Conservation (phyloP, 202 grass and related monocot genomes). For the Schoenoplectus triqueter region DNA sequence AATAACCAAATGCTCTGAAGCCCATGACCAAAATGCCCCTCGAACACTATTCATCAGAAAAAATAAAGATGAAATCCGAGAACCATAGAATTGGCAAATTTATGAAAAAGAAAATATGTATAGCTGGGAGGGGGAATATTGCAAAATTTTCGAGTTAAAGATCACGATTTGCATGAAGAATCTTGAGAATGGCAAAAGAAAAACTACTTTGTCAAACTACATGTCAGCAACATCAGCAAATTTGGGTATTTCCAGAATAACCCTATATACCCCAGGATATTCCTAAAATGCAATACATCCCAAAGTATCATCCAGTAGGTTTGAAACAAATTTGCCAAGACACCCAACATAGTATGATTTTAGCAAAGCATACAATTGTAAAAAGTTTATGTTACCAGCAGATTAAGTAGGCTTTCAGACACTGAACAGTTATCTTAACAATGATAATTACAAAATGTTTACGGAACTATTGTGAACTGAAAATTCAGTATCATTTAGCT, state of each 20-base stretch:
- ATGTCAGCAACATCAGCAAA: not conserved
- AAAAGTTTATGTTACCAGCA: not conserved
- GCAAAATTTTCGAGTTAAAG: not conserved
- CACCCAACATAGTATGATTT: constrained; percentile 16
- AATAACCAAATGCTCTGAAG: not conserved
- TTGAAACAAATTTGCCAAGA: not conserved
- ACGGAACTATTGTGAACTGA: not conserved
- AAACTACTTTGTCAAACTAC: not conserved
- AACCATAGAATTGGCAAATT: not conserved
- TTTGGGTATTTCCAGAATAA: not conserved
- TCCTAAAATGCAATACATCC: constrained; percentile 1
- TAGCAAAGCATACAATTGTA: not conserved
- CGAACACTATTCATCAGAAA: constrained; percentile 9
- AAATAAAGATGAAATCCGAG: not conserved
- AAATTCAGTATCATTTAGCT: not conserved
- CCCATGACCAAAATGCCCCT: not conserved
- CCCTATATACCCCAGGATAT: not conserved
- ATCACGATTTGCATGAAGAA: not conserved
- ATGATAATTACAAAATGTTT: not conserved
- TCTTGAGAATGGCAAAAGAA: constrained; percentile 9
- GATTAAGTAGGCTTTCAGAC: not conserved
- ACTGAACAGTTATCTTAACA: not conserved
- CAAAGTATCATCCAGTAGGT: not conserved
- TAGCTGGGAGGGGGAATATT: not conserved
- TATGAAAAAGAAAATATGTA: not conserved